A percentile compares a stretch with the other conserved stretches of the same genome.
Evolutionary conservation across 208 protist genomes (phyloP).

Genomic region (Leishmania martiniquensis): DNA sequence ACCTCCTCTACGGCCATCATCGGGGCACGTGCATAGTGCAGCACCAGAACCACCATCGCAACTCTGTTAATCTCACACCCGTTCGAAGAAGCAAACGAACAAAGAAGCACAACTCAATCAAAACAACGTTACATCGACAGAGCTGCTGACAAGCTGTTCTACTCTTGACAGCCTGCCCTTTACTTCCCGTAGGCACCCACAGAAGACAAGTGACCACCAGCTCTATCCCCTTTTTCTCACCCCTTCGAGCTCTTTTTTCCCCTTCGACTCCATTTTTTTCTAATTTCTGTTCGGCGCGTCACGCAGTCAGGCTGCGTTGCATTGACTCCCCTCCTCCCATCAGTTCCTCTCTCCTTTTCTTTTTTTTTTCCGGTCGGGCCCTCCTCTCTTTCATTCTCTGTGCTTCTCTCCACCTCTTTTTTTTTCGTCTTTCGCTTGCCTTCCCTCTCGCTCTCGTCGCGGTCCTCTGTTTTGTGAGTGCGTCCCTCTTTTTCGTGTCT

Average conservation of each 20-base stretch:
- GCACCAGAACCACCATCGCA: neutral
- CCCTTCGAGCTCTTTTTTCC: neutral
- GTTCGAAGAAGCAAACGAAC: neutral
- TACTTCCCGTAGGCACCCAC: neutral
- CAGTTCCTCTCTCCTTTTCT: conserved; percentile 1
- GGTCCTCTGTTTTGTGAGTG: conserved; percentile 9
- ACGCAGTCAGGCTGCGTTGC: neutral
- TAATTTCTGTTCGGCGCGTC: neutral
- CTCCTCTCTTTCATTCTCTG: neutral
- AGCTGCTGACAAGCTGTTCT: neutral
- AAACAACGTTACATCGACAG: neutral
- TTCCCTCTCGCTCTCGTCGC: neutral
- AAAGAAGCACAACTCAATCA: neutral
- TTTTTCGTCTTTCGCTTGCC: neutral
- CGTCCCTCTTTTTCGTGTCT: conserved; percentile 9
- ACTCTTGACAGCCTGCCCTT: neutral
- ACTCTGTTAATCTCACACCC: neutral
- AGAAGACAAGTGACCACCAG: neutral
- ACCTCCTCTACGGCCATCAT: neutral
- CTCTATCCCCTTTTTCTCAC: neutral
- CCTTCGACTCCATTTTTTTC: neutral
- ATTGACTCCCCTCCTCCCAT: neutral
- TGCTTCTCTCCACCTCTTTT: neutral
- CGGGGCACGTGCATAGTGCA: neutral
- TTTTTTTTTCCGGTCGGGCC: conserved; percentile 9